Base-by-base conservation (phyloP, 768 basidiomycete species). In the Lenzites betulinus region DNA sequence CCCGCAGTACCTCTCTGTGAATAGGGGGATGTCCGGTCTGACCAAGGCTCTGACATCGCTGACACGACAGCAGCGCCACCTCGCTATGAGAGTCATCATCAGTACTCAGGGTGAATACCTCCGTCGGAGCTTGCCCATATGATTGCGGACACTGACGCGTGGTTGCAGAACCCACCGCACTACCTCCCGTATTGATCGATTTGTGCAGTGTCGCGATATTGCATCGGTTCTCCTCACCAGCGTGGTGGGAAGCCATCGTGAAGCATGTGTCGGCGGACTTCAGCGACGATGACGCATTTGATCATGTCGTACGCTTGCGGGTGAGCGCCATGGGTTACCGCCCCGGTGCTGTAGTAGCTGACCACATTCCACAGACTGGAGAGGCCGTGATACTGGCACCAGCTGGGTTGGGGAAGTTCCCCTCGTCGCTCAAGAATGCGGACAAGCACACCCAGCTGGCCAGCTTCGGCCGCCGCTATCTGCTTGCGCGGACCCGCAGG, bases 221-320 rank as follows among this genome's bases (percentile, higher is more conserved):
- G 1, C 89, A 91, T 63, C 78, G 89, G 1, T 91, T 91, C 69
- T 88, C 88, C 0, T 90, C 90, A 0, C 86, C 87, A 0, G 78
- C 85, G 2, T 90, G 89, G 89, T 88, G 87, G 84, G 78, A 84
- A 0, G 88, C 90, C 65, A 67, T 91, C 1, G 75, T 80, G 1
- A 81, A 85, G 18, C 88, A 90, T 65, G 86, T 90, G 5, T 83
- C 87, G 0, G 85, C 87, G 0, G 81, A 88, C 62, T 80, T 89
- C 58, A 79, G 80, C 1, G 73, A 75, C 7, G 78, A 76, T 0
- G 84, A 88, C 33, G 85, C 82, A 0, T 89, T 90, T 56, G 85
- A 89, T 62, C 77, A 81, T 49, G 82, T 90, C 15, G 88, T 89
- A 13, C 81, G 68, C 52, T 75, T 90, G 2, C 78, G 87, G 80